Evolutionary conservation across 257 asterid species (phyloP), one percentile per base, ranked within the genome.

Genomic region (Verbena officinalis): DNA sequence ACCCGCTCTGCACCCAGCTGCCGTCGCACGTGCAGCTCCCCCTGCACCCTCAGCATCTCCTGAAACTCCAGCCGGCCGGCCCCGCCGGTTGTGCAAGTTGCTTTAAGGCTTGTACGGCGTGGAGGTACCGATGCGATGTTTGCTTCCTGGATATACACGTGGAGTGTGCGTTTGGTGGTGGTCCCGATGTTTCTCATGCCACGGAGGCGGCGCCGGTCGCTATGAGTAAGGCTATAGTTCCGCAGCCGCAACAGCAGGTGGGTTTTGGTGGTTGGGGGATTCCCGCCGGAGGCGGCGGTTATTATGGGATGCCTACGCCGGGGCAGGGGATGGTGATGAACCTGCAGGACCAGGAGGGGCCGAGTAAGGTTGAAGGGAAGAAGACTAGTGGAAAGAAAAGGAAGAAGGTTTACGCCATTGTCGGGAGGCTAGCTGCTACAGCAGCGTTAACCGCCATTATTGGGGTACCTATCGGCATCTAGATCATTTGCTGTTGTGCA

Each of bases 61-160:
- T 62, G 23, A 55, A 48, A 3, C 63, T 62, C 55, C 60, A 51
- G 61, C 42, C 59, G 12, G 58, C 58, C 45, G 67, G 9, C 2
- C 16, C 70, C 6, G 57, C 65, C 12, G 50, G 57, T 31, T 67
- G 65, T 67, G 72, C 57, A 33, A 34, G 33, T 19, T 70, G 68
- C 59, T 42, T 52, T 40, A 49, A 59, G 21, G 58, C 55, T 59
- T 59, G 64, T 62, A 71, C 64, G 0, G 59, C 70, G 21, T 75
- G 80, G 80, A 51, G 73, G 55, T 75, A 75, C 23, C 43, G 69
- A 15, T 75, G 76, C 22, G 72, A 42, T 5, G 13, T 10, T 1
- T 75, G 80, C 55, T 1, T 14, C 9, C 23, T 64, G 30, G 70
- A 75, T 64, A 36, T 75, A 20, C 76, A 75, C 60, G 58, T 70